These are phyloP conservation scores for Wickerhamomyces xylosicus DNA, from an alignment of 805 yeast species.

Conservation along the genomic window DNA sequence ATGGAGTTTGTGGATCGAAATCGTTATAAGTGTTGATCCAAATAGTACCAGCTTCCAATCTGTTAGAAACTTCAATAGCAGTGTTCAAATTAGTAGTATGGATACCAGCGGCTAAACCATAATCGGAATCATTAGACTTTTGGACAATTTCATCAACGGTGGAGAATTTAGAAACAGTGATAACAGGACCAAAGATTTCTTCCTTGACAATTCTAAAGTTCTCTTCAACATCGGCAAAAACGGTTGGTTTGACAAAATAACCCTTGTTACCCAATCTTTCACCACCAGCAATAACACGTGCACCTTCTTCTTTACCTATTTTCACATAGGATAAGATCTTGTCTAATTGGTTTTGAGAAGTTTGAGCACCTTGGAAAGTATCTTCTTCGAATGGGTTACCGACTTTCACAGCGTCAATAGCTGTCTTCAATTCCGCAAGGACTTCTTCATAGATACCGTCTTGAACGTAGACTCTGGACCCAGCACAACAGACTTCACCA, in stretches of 20 bases:
- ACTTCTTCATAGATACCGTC: constrained; percentile 61
- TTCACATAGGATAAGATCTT: constrained; percentile 56
- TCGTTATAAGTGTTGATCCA: constrained; percentile 84
- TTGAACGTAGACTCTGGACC: constrained; percentile 80
- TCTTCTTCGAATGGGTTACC: constrained; percentile 73
- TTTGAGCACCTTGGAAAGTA: constrained; percentile 68
- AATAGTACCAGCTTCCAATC: constrained; percentile 68
- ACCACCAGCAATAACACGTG: constrained; percentile 75
- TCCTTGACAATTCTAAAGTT: constrained; percentile 71
- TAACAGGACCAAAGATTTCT: constrained; percentile 90
- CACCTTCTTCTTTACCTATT: constrained; percentile 58
- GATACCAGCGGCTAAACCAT: constrained; percentile 84
- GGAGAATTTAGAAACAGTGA: constrained; percentile 62
- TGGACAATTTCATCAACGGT: constrained; percentile 65
- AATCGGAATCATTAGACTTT: constrained; percentile 66
- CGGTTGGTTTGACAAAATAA: constrained; percentile 70
- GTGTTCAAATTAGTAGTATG: constrained; percentile 63
- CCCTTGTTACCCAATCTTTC: constrained; percentile 62
- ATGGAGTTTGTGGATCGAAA: constrained; percentile 78
- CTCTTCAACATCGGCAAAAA: constrained; percentile 73
- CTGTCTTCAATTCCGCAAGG: constrained; percentile 42
- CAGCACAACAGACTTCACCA: constrained; percentile 92
- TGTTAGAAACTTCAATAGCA: constrained; percentile 56
- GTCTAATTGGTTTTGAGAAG: constrained; percentile 55
- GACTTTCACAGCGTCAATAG: constrained; percentile 43